Base-by-base conservation (phyloP, 805 yeast species). In the Barnettozyma botsteinii region DNA sequence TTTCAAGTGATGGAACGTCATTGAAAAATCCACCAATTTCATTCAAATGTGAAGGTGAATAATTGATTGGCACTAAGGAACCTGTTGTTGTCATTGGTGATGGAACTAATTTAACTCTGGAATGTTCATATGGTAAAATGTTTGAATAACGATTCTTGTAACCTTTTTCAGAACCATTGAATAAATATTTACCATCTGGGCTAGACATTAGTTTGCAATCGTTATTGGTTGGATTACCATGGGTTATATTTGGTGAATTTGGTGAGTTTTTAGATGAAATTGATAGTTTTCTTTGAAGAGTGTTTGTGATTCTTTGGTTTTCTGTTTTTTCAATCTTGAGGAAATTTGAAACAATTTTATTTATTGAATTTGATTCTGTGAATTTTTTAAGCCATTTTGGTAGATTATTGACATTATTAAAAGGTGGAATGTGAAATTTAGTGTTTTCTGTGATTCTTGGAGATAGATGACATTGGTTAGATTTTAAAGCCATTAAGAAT, bases 121-220 rank as follows among this genome's bases (percentile, higher is more conserved):
- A 51, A 20, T 52, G 57, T 51, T 82, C 89, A 60, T 74, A 86
- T 4, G 93, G 85, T 50, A 81, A 77, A 31, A 86, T 81, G 55
- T 86, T 89, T 51, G 81, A 79, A 64, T 86, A 86, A 43, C 95
- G 62, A 59, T 86, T 85, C 54, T 85, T 85, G 46, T 70, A 63
- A 17, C 89, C 86, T 27, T 75, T 71, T 57, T 85, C 93, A 26
- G 84, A 76, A 3, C 91, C 56, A 28, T 43, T 43, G 19, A 44
- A 41, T 5, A 38, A 21, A 19, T 38, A 40, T 32, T 37, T 37
- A 5, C 47, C 48, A 14, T 43, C 43, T 18, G 53, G 52, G 6
- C 35, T 42, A 13, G 32, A 28, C 11, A 23, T 13, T 7, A 34
- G 26, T 13, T 14, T 23, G 23, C 14, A 15, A 17, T 11, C 10